A percentile compares a stretch with the other conserved stretches of the same genome.
Evolutionary conservation across 495 filamentous ascomycete genomes (phyloP).

Genomic region (Astrothelium macrocarpum): DNA sequence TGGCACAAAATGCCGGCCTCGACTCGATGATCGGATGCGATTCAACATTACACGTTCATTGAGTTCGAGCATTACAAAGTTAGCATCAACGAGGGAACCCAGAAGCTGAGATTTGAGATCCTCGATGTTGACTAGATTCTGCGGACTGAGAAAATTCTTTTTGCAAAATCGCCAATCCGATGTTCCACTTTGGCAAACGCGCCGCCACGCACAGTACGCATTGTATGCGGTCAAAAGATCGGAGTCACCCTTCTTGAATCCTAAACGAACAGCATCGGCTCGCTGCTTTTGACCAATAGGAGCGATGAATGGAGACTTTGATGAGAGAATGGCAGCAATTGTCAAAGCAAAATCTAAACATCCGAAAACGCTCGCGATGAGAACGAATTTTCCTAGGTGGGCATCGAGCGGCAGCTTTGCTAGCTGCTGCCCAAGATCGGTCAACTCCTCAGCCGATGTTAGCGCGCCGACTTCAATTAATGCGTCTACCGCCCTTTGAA

Average conservation of each 20-base stretch:
- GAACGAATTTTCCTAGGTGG: slow-evolving; percentile 84
- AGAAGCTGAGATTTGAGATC: slow-evolving; percentile 88
- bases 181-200: slow-evolving; percentile 55
- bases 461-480: slow-evolving; percentile 89
- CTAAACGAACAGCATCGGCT: slow-evolving; percentile 63
- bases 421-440: slow-evolving; percentile 73
- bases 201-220: slow-evolving; percentile 81
- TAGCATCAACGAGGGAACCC: slow-evolving; percentile 69
- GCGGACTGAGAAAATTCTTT: slow-evolving; percentile 78
- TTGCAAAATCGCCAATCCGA: slow-evolving; percentile 80
- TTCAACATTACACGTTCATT: slow-evolving; percentile 59
- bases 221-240: slow-evolving; percentile 90
- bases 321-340: slow-evolving; percentile 83
- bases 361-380: slow-evolving; percentile 73
- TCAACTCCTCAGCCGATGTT: slow-evolving; percentile 69
- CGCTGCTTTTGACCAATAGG: slow-evolving; percentile 73
- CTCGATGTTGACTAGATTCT: slow-evolving; percentile 81
- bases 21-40: slow-evolving; percentile 45
- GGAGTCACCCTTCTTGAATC: slow-evolving; percentile 78
- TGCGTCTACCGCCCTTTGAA: slow-evolving; percentile 81
- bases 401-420: slow-evolving; percentile 86
- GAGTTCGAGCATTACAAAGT: slow-evolving; percentile 61
- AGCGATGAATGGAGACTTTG: slow-evolving; percentile 85
- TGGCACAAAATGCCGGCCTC: slow-evolving; percentile 66
- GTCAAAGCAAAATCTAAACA: slow-evolving; percentile 85